Evolutionary conservation across 169 alveolate genomes (phyloP).

Genomic region (Plasmodium ovale): DNA sequence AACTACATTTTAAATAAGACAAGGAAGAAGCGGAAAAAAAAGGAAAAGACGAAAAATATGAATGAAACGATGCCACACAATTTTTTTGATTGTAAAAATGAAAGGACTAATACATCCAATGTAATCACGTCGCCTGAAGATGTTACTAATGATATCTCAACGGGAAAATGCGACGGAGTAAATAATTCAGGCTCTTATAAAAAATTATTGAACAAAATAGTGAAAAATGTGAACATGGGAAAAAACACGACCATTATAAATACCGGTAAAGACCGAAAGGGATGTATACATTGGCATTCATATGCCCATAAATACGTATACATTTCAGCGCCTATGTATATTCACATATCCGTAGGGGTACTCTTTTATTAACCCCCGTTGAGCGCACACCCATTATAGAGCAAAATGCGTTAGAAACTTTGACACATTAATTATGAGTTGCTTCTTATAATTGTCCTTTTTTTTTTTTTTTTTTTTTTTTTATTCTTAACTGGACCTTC

Average conservation of each 20-base stretch:
- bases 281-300: background rate
- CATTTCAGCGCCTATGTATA: background rate
- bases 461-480: background rate
- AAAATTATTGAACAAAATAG: slow-evolving; percentile 2
- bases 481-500: background rate
- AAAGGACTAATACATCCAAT: background rate
- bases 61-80: background rate
- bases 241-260: slow-evolving; percentile 41
- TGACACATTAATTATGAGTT: background rate
- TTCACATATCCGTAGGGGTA: background rate
- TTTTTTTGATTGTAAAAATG: background rate
- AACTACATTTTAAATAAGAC: slow-evolving; percentile 32
- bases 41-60: background rate
- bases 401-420: too few species aligned
- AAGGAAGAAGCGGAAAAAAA: slow-evolving; percentile 9
- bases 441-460: background rate
- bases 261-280: slow-evolving; percentile 23
- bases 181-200: slow-evolving; percentile 23
- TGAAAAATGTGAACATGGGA: slow-evolving; percentile 8
- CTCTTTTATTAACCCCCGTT: too few species aligned
- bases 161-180: background rate
- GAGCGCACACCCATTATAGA: too few species aligned
- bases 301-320: background rate
- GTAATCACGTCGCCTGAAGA: background rate
- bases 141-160: background rate